Percentiles rank a stretch among this genome's conserved stretches.
Evolutionary conservation across 805 yeast species (phyloP).

Genomic region (Groenewaldozyma salmanticensis): DNA sequence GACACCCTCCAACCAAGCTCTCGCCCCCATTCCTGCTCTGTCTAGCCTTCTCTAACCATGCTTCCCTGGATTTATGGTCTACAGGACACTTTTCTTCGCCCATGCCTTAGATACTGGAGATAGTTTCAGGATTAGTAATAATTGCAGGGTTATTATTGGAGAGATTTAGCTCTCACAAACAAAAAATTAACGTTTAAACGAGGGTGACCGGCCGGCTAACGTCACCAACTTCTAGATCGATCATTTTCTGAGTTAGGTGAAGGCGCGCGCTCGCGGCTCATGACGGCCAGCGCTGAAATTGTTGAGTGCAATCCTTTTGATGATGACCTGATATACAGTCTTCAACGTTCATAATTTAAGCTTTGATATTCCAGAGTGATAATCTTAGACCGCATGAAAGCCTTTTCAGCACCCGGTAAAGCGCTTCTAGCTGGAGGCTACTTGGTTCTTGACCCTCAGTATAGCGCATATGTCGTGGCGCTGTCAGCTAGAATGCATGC

Average conservation of each 20-base stretch:
- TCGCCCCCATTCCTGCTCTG: slow-evolving; percentile 13
- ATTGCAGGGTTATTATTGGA: neutral
- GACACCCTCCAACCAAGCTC: slow-evolving; percentile 36
- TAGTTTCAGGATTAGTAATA: neutral
- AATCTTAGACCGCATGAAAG: slow-evolving; percentile 29
- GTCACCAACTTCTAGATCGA: no score
- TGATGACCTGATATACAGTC: no score
- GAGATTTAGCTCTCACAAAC: no score
- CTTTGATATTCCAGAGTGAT: no score
- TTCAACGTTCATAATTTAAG: no score
- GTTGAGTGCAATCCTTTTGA: no score
- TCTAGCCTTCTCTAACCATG: slow-evolving; percentile 13
- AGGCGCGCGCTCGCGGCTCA: neutral
- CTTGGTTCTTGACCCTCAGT: slow-evolving; percentile 70
- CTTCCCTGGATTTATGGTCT: slow-evolving; percentile 33
- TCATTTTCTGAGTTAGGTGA: no score
- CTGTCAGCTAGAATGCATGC: slow-evolving; percentile 87
- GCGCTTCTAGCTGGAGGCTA: slow-evolving; percentile 94
- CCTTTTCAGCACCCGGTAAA: slow-evolving; percentile 91
- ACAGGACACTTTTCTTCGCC: slow-evolving; percentile 38
- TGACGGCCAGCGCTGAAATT: neutral
- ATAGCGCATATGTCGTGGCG: slow-evolving; percentile 74
- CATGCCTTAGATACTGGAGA: slow-evolving; percentile 1
- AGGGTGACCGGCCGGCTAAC: no score
- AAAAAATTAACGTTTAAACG: no score